phyloP scores from a whole-genome alignment of 345 rosid species.

The Erucastrum elatum region DNA sequence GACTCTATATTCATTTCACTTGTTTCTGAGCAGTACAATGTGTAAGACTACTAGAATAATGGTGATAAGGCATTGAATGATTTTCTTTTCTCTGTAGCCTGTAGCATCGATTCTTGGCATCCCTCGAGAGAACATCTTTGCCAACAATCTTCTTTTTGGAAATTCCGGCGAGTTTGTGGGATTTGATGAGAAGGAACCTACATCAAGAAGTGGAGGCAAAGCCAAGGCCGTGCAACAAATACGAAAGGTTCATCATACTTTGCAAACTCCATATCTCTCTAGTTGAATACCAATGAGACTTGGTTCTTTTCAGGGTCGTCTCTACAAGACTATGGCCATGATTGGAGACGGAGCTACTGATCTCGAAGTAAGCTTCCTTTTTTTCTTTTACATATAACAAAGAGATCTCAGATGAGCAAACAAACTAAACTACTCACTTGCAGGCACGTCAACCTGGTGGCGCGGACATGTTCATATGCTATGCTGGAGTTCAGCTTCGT shows the following conservation, averaged over 20 bases:
- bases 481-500: slow-evolving; percentile 81
- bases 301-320: slow-evolving; percentile 52
- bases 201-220: slow-evolving; percentile 97
- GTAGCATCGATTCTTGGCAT: slow-evolving; percentile 85
- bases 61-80: slow-evolving; percentile 10
- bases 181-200: slow-evolving; percentile 83
- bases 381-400: neutral
- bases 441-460: slow-evolving; percentile 94
- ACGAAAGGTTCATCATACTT: slow-evolving; percentile 53
- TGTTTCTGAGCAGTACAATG: neutral
- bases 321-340: slow-evolving; percentile 79
- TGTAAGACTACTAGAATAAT: neutral
- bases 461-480: slow-evolving; percentile 83
- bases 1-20: neutral
- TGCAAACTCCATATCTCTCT: slow-evolving; percentile 3
- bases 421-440: slow-evolving; percentile 11
- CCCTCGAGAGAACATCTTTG: slow-evolving; percentile 76
- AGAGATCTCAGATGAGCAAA: neutral
- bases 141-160: slow-evolving; percentile 78
- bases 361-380: slow-evolving; percentile 63
- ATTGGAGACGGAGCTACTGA: slow-evolving; percentile 99
- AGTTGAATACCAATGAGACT: slow-evolving; percentile 12
- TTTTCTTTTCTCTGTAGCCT: slow-evolving; percentile 52
- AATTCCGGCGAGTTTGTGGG: slow-evolving; percentile 73
- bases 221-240: slow-evolving; percentile 86